Evolutionary conservation across 1,139 yeast genomes (phyloP).

Genomic region (Groenewaldozyma sp.): DNA sequence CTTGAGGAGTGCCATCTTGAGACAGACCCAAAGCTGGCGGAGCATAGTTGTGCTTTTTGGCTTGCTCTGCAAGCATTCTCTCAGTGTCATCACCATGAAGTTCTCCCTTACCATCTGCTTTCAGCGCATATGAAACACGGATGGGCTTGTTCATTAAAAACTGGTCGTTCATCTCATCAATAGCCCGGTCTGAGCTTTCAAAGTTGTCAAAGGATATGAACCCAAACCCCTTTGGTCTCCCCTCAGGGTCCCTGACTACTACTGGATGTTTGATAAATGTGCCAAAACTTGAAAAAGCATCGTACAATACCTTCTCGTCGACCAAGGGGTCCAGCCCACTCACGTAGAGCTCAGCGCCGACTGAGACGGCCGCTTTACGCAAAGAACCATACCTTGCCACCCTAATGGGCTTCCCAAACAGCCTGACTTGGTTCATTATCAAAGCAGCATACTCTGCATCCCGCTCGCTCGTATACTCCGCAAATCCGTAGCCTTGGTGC

Average conservation of each 20-base stretch:
- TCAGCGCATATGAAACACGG: conserved; percentile 61
- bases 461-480: conserved; percentile 49
- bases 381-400: conserved; percentile 44
- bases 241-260: conserved; percentile 44
- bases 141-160: conserved; percentile 60
- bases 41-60: conserved; percentile 33
- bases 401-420: conserved; percentile 57
- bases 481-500: conserved; percentile 86
- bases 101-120: conserved; percentile 47
- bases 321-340: conserved; percentile 64
- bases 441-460: conserved; percentile 69
- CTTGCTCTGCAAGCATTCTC: conserved; percentile 62
- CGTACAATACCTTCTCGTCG: conserved; percentile 48
- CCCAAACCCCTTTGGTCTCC: conserved; percentile 55
- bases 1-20: not conserved
- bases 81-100: conserved; percentile 80
- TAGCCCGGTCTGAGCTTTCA: conserved; percentile 62
- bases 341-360: conserved; percentile 70
- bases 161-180: conserved; percentile 59
- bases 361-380: conserved; percentile 34
- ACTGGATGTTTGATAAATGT: conserved; percentile 43
- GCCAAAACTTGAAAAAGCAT: conserved; percentile 68
- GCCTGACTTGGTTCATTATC: conserved; percentile 50
- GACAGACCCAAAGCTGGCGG: conserved; percentile 5
- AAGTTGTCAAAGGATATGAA: conserved; percentile 55